These are phyloP conservation scores for Nicotiana obtusifolia DNA, from an alignment of 257 asterid genomes.

Conservation along the genomic window DNA sequence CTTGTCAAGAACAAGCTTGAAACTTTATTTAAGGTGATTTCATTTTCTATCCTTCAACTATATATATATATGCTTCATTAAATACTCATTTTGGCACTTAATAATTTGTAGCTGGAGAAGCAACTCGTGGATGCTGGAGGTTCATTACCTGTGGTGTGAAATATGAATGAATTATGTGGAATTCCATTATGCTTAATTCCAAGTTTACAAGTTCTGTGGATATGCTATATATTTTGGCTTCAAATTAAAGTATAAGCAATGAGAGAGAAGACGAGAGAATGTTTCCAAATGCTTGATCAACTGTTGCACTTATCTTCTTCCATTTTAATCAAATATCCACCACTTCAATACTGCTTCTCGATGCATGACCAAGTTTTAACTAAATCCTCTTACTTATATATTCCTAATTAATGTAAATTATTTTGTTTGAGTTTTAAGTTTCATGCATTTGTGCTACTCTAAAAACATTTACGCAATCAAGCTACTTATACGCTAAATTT, in stretches of 20 bases:
- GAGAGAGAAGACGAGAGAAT: neutral
- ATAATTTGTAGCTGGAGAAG: conserved; percentile 30
- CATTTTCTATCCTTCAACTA: neutral
- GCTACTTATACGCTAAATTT: no score
- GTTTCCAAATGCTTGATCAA: neutral
- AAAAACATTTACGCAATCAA: no score
- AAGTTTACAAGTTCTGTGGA: neutral
- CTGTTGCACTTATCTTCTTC: neutral
- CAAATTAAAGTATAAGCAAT: neutral
- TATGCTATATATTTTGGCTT: conserved; percentile 4
- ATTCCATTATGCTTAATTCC: neutral
- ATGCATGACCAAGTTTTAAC: no score
- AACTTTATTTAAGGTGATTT: conserved; percentile 57
- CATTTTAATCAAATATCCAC: neutral
- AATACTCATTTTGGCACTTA: neutral
- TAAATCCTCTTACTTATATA: no score
- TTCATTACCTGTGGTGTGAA: conserved; percentile 25
- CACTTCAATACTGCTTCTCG: no score
- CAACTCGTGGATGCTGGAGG: conserved; percentile 37
- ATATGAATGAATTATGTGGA: neutral
- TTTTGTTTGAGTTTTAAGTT: no score
- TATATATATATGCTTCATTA: no score
- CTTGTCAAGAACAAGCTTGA: conserved; percentile 74
- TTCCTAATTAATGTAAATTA: no score
- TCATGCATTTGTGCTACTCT: no score